These are phyloP conservation scores for Mariannaea sp. DNA, from an alignment of 2,329 filamentous ascomycete genomes.

Conservation along the genomic window DNA sequence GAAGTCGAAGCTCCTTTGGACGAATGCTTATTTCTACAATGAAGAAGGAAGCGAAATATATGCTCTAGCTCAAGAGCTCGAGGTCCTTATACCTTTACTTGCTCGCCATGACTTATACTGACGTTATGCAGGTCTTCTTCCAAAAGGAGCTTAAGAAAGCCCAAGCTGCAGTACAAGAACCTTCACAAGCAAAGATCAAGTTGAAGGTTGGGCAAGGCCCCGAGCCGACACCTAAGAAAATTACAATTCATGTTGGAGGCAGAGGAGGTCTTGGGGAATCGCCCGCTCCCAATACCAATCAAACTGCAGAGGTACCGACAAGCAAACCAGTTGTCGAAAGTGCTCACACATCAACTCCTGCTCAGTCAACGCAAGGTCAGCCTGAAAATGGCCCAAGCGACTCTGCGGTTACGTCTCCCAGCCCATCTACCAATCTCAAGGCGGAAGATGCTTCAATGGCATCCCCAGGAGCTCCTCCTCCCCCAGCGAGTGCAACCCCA, in stretches of 20 bases:
- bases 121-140: constrained; percentile 66
- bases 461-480: constrained; percentile 35
- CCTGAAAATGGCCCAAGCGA: constrained; percentile 49
- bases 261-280: constrained; percentile 60
- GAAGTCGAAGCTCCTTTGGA: constrained; percentile 80
- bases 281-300: constrained; percentile 49
- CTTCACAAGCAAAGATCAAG: constrained; percentile 77
- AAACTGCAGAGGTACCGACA: constrained; percentile 28
- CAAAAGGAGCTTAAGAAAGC: constrained; percentile 71
- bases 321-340: constrained; percentile 34
- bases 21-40: constrained; percentile 87
- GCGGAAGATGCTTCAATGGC: constrained; percentile 42
- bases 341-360: constrained; percentile 25
- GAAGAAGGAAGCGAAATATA: constrained; percentile 89
- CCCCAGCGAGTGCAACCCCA: constrained; percentile 22
- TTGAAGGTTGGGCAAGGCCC: constrained; percentile 66
- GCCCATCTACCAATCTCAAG: constrained; percentile 48
- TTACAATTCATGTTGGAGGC: constrained; percentile 73
- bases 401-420: constrained; percentile 49
- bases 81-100: constrained; percentile 57
- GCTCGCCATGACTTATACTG: constrained; percentile 10
- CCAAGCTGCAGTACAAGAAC: constrained; percentile 72
- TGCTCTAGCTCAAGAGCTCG: constrained; percentile 74
- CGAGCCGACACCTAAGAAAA: constrained; percentile 61
- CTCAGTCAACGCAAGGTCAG: constrained; percentile 22